A percentile compares a stretch with the other conserved stretches of the same genome.
Evolutionary conservation across 2,329 filamentous ascomycete species (phyloP).

Genomic region (Talaromyces verruculosus): DNA sequence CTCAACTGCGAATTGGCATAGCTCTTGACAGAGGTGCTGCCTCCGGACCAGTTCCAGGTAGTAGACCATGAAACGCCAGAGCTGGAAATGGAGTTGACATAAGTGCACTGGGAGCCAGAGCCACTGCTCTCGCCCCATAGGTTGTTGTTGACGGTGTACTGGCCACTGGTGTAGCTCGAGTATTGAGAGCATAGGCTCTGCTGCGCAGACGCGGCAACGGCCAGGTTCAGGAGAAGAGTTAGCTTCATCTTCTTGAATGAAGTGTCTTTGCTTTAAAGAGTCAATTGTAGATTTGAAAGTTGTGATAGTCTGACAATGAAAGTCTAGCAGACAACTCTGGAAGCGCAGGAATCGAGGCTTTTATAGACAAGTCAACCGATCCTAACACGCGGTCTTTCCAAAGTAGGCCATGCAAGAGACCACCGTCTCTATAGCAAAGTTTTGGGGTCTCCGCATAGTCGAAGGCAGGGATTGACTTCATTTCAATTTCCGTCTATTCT

Average conservation of each 20-base stretch:
- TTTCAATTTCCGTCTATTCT: background rate
- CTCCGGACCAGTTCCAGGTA: slow-evolving; percentile 44
- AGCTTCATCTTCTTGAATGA: no score
- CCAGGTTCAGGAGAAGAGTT: slow-evolving; percentile 7
- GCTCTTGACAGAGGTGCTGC: slow-evolving; percentile 41
- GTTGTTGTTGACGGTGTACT: slow-evolving; percentile 52
- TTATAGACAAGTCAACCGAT: background rate
- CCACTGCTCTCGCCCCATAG: slow-evolving; percentile 45
- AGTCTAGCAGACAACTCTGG: background rate
- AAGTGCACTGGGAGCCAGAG: slow-evolving; percentile 43
- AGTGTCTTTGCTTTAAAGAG: no score
- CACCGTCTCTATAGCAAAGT: background rate
- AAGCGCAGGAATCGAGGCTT: background rate
- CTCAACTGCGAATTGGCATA: slow-evolving; percentile 42
- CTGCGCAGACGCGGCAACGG: background rate
- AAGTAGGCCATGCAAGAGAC: background rate
- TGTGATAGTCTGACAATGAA: background rate
- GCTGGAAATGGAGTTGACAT: slow-evolving; percentile 33
- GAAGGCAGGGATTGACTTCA: background rate
- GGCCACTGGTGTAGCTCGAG: slow-evolving; percentile 32
- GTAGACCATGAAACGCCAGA: slow-evolving; percentile 41
- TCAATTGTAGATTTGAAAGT: no score
- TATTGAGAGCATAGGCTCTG: slow-evolving; percentile 35
- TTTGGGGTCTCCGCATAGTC: background rate
- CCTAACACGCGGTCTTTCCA: background rate